Percentiles rank a stretch among this genome's conserved stretches.
Conservation (phyloP, 2,329 filamentous ascomycete genomes). For the Fusarium newnesense region DNA sequence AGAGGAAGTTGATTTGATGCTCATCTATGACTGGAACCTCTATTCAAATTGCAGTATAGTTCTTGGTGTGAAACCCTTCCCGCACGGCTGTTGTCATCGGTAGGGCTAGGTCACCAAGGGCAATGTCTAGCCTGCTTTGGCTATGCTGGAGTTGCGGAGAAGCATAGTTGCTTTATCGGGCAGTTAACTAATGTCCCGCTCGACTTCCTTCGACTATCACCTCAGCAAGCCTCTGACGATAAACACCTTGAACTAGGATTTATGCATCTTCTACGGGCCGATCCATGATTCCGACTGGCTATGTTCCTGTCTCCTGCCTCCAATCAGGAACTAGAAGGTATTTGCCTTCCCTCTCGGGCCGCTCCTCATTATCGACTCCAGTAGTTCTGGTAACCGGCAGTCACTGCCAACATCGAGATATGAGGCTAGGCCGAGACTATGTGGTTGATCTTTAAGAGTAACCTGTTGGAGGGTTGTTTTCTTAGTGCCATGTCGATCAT, state of each 20-base stretch:
- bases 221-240: background rate
- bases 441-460: background rate
- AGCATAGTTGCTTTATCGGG: conserved; percentile 11
- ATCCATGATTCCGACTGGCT: conserved; percentile 20
- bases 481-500: conserved; percentile 22
- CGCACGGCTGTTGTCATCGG: conserved; percentile 16
- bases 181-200: background rate
- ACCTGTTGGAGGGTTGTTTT: background rate
- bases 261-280: conserved; percentile 30
- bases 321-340: conserved; percentile 7
- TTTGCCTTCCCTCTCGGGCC: conserved; percentile 1
- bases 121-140: conserved; percentile 1
- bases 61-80: conserved; percentile 6
- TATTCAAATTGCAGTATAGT: background rate
- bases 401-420: background rate
- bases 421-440: background rate
- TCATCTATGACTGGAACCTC: conserved; percentile 1
- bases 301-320: conserved; percentile 12
- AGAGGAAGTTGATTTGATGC: conserved; percentile 33
- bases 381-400: background rate
- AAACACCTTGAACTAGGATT: conserved; percentile 8
- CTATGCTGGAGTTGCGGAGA: conserved; percentile 10
- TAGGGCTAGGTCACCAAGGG: conserved; percentile 16
- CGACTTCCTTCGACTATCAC: background rate
- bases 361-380: background rate